phyloP scores from a whole-genome alignment of 192 early-diverging fungal genomes.

The Haplosporangium gracile region DNA sequence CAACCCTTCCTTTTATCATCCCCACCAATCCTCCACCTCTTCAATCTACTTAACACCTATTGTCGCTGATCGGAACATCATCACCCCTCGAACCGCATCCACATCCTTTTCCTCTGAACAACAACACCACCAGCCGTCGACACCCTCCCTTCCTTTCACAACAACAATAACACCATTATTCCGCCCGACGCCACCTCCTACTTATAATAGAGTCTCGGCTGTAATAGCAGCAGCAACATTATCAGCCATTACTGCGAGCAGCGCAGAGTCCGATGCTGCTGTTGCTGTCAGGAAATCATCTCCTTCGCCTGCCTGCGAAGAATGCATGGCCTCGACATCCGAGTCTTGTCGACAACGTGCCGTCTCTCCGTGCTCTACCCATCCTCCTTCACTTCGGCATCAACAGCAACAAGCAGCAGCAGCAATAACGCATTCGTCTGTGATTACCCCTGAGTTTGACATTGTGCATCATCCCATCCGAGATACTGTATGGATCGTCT shows the following conservation, averaged over 20 bases:
- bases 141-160: not conserved
- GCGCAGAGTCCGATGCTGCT: not conserved
- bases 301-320: slow-evolving; percentile 1
- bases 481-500: slow-evolving; percentile 62
- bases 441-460: slow-evolving; percentile 38
- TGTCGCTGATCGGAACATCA: not conserved
- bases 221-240: not conserved
- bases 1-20: not conserved
- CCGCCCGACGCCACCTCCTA: not conserved
- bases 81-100: not conserved
- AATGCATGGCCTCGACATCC: slow-evolving; percentile 13
- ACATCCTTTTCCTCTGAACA: not conserved
- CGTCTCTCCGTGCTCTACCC: not conserved
- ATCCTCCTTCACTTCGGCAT: not conserved
- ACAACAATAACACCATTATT: slow-evolving; percentile 4
- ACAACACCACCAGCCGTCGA: not conserved
- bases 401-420: slow-evolving; percentile 4
- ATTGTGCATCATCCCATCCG: slow-evolving; percentile 58
- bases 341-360: not conserved
- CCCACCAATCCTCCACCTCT: not conserved
- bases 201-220: not conserved
- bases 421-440: not conserved
- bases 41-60: not conserved
- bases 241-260: not conserved
- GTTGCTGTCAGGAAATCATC: not conserved